Conservation (phyloP, 352 stramenopile species). For the Salisapilia sapeloensis region DNA sequence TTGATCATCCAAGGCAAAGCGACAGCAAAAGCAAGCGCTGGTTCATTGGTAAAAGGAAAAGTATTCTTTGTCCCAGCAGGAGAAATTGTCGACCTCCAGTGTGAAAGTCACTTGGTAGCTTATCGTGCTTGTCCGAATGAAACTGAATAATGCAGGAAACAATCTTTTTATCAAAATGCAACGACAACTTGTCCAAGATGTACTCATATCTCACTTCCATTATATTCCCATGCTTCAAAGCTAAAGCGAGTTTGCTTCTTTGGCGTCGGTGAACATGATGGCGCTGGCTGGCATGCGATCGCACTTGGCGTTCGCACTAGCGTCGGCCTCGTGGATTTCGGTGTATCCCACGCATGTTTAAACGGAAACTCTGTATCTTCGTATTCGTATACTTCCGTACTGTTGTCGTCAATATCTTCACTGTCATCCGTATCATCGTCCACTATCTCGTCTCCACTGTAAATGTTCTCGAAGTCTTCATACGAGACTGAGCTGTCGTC, state of each 20-base stretch:
- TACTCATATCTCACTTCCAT: not conserved
- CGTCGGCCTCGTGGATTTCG: not conserved
- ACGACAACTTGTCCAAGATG: no score
- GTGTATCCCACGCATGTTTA: conserved; percentile 13
- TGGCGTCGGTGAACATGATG: conserved; percentile 3
- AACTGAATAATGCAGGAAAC: no score
- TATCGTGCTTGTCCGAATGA: conserved; percentile 46
- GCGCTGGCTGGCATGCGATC: not conserved
- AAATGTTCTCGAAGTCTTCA: conserved; percentile 71
- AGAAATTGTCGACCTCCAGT: conserved; percentile 19
- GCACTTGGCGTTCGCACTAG: not conserved
- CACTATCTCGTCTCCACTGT: conserved; percentile 67
- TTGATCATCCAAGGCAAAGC: conserved; percentile 23
- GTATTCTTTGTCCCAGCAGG: conserved; percentile 35
- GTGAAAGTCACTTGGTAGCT: conserved; percentile 11
- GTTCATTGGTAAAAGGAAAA: conserved; percentile 8
- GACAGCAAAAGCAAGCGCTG: not conserved
- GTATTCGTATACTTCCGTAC: conserved; percentile 70
- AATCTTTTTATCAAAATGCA: no score
- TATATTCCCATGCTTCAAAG: no score
- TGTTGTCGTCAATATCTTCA: conserved; percentile 64
- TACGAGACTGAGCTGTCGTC: conserved; percentile 51
- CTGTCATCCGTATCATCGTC: conserved; percentile 59
- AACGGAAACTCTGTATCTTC: conserved; percentile 37
- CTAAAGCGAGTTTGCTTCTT: no score